These are phyloP conservation scores for Coniferiporia weirii DNA, from an alignment of 1,284 basidiomycete genomes.

Conservation along the genomic window DNA sequence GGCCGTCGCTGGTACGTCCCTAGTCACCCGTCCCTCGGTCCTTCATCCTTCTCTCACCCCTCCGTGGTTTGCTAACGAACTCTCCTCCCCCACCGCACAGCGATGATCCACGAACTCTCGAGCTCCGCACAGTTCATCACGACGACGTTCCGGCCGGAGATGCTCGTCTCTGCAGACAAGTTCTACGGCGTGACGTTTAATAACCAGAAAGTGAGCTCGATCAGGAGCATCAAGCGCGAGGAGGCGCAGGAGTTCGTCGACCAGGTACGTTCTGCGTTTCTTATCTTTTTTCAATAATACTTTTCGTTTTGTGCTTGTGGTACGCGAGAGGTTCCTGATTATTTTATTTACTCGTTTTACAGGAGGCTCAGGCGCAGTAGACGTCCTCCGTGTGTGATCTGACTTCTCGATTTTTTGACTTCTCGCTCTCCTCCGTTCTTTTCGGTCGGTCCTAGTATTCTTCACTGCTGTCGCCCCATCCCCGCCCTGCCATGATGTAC, in stretches of 20 bases:
- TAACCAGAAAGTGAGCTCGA: conserved; percentile 89
- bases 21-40: too few species aligned
- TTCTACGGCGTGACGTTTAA: conserved; percentile 99
- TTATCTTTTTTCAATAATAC: too few species aligned
- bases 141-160: conserved; percentile 97
- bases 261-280: conserved; percentile 42
- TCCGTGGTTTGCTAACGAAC: not conserved
- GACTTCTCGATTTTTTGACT: too few species aligned
- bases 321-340: too few species aligned
- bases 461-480: too few species aligned
- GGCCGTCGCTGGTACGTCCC: conserved; percentile 79
- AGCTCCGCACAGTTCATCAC: conserved; percentile 94
- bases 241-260: conserved; percentile 90
- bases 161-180: conserved; percentile 92
- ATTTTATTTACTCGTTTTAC: too few species aligned
- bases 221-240: conserved; percentile 75
- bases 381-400: too few species aligned
- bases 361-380: too few species aligned
- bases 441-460: too few species aligned
- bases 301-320: too few species aligned
- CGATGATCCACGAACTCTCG: conserved; percentile 91
- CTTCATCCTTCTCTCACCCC: not conserved
- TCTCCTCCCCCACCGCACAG: conserved; percentile 32
- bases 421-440: too few species aligned
- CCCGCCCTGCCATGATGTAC: too few species aligned